These are phyloP conservation scores for Solanum pinnatisectum DNA, from an alignment of 257 asterid genomes.

Conservation along the genomic window DNA sequence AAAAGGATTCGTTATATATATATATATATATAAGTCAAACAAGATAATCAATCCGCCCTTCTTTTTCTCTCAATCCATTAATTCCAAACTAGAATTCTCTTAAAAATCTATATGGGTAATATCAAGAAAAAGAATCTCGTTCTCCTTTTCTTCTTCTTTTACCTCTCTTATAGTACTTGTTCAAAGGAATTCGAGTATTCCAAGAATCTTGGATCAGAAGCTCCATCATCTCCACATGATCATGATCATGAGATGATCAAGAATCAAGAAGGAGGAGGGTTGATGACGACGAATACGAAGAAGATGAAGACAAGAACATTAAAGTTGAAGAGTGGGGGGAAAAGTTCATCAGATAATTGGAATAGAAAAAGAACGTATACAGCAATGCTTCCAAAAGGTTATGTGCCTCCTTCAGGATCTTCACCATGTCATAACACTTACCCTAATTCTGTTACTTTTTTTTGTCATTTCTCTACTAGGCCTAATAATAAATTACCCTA, in stretches of 20 bases:
- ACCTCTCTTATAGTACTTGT: not conserved
- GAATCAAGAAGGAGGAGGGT: slow-evolving; percentile 11
- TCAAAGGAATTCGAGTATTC: not conserved
- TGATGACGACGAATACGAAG: not conserved
- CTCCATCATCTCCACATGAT: not conserved
- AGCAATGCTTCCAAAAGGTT: slow-evolving; percentile 77
- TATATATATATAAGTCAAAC: not conserved
- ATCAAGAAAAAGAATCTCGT: not conserved
- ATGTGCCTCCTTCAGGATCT: slow-evolving; percentile 73
- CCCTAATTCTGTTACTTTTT: slow-evolving; percentile 47
- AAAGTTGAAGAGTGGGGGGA: not conserved
- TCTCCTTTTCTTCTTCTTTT: slow-evolving; percentile 7
- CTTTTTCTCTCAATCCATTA: not conserved
- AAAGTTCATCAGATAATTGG: not conserved
- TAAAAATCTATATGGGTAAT: slow-evolving; percentile 5
- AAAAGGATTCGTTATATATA: not conserved
- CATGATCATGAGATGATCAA: not conserved
- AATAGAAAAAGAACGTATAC: slow-evolving; percentile 28
- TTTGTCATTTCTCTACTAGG: slow-evolving; percentile 19
- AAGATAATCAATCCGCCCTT: not conserved
- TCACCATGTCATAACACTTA: slow-evolving; percentile 65
- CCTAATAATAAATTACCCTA: not conserved
- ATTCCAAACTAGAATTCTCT: not conserved
- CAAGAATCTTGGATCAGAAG: not conserved
- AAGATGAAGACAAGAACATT: not conserved